Evolutionary conservation across 345 rosid genomes (phyloP), one percentile per base, ranked within the genome.

Genomic region (Euphorbia tirucalli): DNA sequence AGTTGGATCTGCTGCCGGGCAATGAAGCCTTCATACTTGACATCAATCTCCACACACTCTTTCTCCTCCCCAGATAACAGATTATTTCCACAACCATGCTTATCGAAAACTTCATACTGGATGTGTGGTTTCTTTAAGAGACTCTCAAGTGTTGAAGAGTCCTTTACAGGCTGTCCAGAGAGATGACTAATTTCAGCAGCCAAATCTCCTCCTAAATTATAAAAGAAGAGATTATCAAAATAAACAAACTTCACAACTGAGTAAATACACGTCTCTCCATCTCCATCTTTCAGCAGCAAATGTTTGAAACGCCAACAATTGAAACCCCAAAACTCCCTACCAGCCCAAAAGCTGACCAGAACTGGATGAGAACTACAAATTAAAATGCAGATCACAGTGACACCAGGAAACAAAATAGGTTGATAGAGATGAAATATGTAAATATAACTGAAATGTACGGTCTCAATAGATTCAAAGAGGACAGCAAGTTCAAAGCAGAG

Each of bases 121-220:
- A 94, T 78, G 72, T 94, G 99, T 21, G 99, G 99, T 88, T 92
- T 94, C 84, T 94, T 94, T 19, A 94, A 84, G 78, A 94, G 87
- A 78, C 88, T 87, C 87, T 89, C 97, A 8, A 94, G 85, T 37
- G 96, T 89, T 55, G 93, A 87, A 72, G 79, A 86, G 68, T 87
- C 96, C 83, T 80, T 89, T 65, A 92, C 93, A 21, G 99, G 97
- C 79, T 94, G 99, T 78, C 81, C 65, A 72, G 99, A 94, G 69
- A 87, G 71, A 50, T 37, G 74, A 58, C 87, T 68, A 75, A 90
- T 84, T 37, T 90, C 93, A 74, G 90, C 83, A 71, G 98, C 95
- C 82, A 94, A 89, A 64, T 87, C 93, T 76, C 96, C 92, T 61
- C 87, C 96, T 89, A 80, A 78, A 43, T 66, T 72, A 63, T 28